phyloP scores from a whole-genome alignment of 2,329 filamentous ascomycete genomes.

The Cladosporium sp. region DNA sequence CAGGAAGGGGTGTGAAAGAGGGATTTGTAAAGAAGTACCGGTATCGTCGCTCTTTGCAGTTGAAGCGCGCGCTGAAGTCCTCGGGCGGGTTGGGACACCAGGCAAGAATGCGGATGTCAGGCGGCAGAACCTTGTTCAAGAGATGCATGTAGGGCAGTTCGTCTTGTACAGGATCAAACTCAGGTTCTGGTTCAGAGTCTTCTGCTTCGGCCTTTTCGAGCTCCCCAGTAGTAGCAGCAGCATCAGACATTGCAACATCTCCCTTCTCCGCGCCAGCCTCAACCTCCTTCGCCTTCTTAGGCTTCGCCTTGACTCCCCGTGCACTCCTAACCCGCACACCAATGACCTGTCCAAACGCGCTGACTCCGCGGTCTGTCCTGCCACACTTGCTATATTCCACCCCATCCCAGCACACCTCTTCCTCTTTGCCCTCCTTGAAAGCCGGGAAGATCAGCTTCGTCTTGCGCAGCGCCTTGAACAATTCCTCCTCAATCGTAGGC shows the following conservation, averaged over 20 bases:
- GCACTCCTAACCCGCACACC: constrained; percentile 80
- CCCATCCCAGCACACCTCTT: constrained; percentile 72
- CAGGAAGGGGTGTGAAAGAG: constrained; percentile 69
- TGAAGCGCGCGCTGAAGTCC: constrained; percentile 87
- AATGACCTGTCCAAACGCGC: constrained; percentile 95
- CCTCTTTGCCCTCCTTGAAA: constrained; percentile 37
- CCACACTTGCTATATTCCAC: constrained; percentile 96
- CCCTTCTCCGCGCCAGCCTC: constrained; percentile 22
- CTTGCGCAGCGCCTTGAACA: constrained; percentile 88
- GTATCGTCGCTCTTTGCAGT: constrained; percentile 87
- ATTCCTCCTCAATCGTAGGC: constrained; percentile 85
- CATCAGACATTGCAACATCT: constrained; percentile 19
- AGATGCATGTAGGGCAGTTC: constrained; percentile 82
- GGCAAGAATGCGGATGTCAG: constrained; percentile 85
- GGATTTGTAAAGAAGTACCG: constrained; percentile 98
- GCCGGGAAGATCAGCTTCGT: constrained; percentile 77
- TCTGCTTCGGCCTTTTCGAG: constrained; percentile 24
- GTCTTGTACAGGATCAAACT: constrained; percentile 69
- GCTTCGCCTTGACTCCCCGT: constrained; percentile 37
- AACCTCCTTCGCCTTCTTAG: constrained; percentile 21
- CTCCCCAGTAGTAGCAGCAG: not conserved
- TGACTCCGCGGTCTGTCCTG: constrained; percentile 88
- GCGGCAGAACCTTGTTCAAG: constrained; percentile 82
- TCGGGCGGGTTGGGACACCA: constrained; percentile 84
- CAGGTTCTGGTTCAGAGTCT: constrained; percentile 23